Percentiles rank a stretch among this genome's conserved stretches.
phyloP scores from a whole-genome alignment of 768 basidiomycete species.

The Sutorius australiensis region DNA sequence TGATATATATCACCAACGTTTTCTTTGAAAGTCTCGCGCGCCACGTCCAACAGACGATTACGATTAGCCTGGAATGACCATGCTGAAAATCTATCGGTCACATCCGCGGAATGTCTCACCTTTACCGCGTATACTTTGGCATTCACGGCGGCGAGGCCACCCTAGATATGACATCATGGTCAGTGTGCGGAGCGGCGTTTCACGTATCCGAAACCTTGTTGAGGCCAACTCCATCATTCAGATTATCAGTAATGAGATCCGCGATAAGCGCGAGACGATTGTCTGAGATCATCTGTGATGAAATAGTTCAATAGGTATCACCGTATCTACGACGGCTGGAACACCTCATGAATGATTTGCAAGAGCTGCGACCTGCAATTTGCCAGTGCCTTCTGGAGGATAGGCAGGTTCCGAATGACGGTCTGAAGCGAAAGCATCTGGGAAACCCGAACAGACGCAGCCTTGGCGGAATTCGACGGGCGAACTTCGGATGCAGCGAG shows the following conservation, averaged over 20 bases:
- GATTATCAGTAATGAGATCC: slow-evolving; percentile 48
- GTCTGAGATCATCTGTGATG: slow-evolving; percentile 66
- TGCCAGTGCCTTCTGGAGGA: slow-evolving; percentile 57
- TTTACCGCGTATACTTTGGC: slow-evolving; percentile 88
- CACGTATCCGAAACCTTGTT: slow-evolving; percentile 48
- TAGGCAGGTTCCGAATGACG: slow-evolving; percentile 63
- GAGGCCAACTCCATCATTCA: slow-evolving; percentile 69
- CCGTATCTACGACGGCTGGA: neutral
- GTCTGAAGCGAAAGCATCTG: slow-evolving; percentile 80
- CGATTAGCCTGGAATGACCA: slow-evolving; percentile 53
- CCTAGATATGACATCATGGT: slow-evolving; percentile 35
- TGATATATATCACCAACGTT: slow-evolving; percentile 85
- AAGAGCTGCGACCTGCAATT: slow-evolving; percentile 60
- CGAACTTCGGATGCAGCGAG: slow-evolving; percentile 62
- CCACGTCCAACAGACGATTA: slow-evolving; percentile 87
- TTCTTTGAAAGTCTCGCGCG: slow-evolving; percentile 91
- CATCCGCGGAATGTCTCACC: slow-evolving; percentile 26
- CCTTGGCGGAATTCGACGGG: slow-evolving; percentile 50
- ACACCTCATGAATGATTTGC: slow-evolving; percentile 56
- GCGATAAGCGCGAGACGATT: slow-evolving; percentile 65
- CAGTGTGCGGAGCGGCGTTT: neutral
- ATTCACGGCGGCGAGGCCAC: slow-evolving; percentile 70
- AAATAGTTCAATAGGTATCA: neutral
- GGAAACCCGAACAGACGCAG: slow-evolving; percentile 63
- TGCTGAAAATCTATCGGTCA: neutral